Evolutionary conservation across 495 filamentous ascomycete species (phyloP), one percentile per base, ranked within the genome.

Genomic region (Podospora appendiculata): DNA sequence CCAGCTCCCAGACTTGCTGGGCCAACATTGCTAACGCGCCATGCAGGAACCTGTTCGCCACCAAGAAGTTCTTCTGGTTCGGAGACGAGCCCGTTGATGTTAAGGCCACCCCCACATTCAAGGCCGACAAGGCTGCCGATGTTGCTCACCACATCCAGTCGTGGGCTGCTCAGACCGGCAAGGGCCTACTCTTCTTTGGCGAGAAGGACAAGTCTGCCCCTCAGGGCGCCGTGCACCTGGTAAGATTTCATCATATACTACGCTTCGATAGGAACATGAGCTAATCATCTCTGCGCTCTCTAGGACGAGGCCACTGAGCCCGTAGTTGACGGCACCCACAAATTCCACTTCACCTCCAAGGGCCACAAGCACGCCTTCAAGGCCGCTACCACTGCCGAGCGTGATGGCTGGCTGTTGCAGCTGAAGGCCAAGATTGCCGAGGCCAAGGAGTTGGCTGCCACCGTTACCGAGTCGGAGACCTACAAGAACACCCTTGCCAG

Each of bases 341-440:
- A 93, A 70, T 95, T 98, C 78, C 69, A 76, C 60, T 86, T 96
- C 80, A 88, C 83, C 64, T 71, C 86, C 63, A 81, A 84, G 71
- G 87, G 86, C 56, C 86, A 92, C 67, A 91, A 95, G 84, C 88
- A 94, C 78, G 79, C 78, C 47, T 92, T 96, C 82, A 87, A 94
- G 80, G 85, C 89, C 45, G 59, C 76, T 54, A 85, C 59, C 57
- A 61, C 78, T 35, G 71, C 78, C 48, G 93, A 96, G 73, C 91
- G 93, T 65, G 88, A 95, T 67, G 87, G 82, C 76, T 98, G 92
- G 92, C 76, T 94, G 55, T 80, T 78, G 50, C 81, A 87, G 48
- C 66, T 94, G 51, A 86, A 89, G 78, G 65, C 77, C 52, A 89
- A 90, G 82, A 71, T 81, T 48, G 73, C 76, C 32, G 89, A 90